Conservation (phyloP, 2,329 filamentous ascomycete species). For the Penicillium sp. region DNA sequence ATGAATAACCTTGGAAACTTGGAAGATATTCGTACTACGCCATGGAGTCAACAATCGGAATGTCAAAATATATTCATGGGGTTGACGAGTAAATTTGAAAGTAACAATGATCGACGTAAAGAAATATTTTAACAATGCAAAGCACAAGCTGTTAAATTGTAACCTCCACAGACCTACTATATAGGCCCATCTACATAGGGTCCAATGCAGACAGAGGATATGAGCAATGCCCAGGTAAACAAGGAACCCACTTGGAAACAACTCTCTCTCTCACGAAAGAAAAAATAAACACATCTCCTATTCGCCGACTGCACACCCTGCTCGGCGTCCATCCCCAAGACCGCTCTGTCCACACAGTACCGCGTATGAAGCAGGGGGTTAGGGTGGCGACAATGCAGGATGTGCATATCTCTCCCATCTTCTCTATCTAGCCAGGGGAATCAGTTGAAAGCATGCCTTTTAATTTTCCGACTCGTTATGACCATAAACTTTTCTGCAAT, state of each 20-base stretch:
- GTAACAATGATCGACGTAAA: neutral
- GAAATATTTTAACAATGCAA: neutral
- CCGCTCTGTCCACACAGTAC: neutral
- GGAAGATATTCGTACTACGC: too few relatives aligned
- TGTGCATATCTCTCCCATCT: conserved; percentile 20
- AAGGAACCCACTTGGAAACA: conserved; percentile 30
- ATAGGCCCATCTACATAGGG: conserved; percentile 27
- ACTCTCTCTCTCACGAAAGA: conserved; percentile 37
- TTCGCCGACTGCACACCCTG: conserved; percentile 28
- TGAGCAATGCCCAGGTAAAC: conserved; percentile 16
- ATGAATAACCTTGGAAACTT: too few relatives aligned
- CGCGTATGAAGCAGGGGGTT: conserved; percentile 10
- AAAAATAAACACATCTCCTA: conserved; percentile 30
- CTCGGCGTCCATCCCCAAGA: conserved; percentile 12
- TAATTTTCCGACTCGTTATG: conserved; percentile 28
- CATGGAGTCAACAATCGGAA: too few relatives aligned
- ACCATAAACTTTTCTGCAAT: conserved; percentile 32
- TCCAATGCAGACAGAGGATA: conserved; percentile 22
- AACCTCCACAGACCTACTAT: conserved; percentile 16
- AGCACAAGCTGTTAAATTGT: conserved; percentile 9
- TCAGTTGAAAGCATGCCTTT: conserved; percentile 30
- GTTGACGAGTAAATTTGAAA: too few relatives aligned
- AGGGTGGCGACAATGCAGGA: conserved; percentile 17
- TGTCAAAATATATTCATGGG: too few relatives aligned
- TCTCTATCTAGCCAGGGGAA: conserved; percentile 35